Base-by-base conservation (phyloP, 768 basidiomycete species). In the Nevesoporus exiguus region DNA sequence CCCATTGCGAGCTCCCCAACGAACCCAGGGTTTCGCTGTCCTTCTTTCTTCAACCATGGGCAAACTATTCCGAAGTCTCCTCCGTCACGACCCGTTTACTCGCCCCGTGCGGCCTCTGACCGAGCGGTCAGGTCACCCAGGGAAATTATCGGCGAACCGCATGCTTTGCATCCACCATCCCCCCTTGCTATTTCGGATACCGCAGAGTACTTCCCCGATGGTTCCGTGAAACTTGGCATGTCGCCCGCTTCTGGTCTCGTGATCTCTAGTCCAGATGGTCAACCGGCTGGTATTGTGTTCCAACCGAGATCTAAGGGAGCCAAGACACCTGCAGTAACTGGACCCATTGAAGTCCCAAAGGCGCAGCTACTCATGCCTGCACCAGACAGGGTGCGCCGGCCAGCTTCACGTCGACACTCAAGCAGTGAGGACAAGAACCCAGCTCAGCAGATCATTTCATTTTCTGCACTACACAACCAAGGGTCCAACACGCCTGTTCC, bases 221-320 rank as follows among this genome's bases (percentile, higher is more conserved):
- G 85, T 5, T 83, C 84, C n/a, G 75, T 81, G 25, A 84, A 83
- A 57, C 77, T 92, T 7, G 90, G 90, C 3, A 75, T 81, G 3
- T 86, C 90, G 0, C 85, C 89, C 5, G 86, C 89, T 6, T 90
- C 91, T 11, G 95, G 95, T 0, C 78, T 96, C 7, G 80, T 98
- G 47, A 88, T 98, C 34, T 90, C 95, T 61, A 91, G 87, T 64
- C 92, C 93, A 2, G 93, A 96, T 68, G 96, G 96, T 0, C 85
- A 93, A 61, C 90, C 93, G 3, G 81, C 91, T n/a, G 96, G 94
- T 11, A 95, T 99, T 53, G 91, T 94, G 74, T 99, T 98, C 72
- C 89, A 94, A 57, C 96, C 95, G 2, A 77, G 80, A 29, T 73
- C 70, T 57, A 58, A 81, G 73, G 67, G 76, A 59, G 13, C 68